Evolutionary conservation across 1,284 basidiomycete genomes (phyloP), one percentile per base, ranked within the genome.

Genomic region (Termitomyces sp.): DNA sequence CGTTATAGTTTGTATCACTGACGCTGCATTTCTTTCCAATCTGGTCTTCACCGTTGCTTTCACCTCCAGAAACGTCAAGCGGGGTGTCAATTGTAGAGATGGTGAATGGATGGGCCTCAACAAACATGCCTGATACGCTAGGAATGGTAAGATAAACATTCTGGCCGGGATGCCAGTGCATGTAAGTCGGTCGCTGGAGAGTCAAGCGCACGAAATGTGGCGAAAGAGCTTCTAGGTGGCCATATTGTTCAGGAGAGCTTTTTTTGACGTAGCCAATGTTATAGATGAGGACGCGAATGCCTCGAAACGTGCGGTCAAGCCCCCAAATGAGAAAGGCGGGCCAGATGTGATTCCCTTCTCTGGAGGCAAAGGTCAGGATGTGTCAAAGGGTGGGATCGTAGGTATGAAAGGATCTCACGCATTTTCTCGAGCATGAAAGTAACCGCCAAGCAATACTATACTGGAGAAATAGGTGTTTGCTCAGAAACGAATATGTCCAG

Each of bases 261-360:
- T 57, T 60, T 40, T 62, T 68, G 57, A 73, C 72, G 65, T 70
- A 75, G 26, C 66, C 71, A 60, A 75, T 70, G 68, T 87, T 88
- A 69, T 76, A 74, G 34, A 76, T 57, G 45, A 81, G 58, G 5
- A 86, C 65, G 15, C 83, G 79, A 9, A 73, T 55, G 15, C 76
- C 21, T 12, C 84, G 80, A 52, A 84, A 61, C 38, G 78, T 54
- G 26, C 86, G 79, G 65, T 89, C 87, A 45, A 86, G 65, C 0
- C 71, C 83, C 86, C 86, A 90, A 33, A 88, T 65, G 60, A 85
- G 68, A 67, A 86, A 75, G 1, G 76, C 73, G 3, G 84, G 82
- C 80, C 80, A 82, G 28, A 81, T 62, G 58, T 77, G 79, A 55
- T 68, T 66, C 63, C 59, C 45, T 30, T 42, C 12, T 8, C 47